Evolutionary conservation across 352 stramenopile species (phyloP).

Genomic region (Globisporangium alternatum): DNA sequence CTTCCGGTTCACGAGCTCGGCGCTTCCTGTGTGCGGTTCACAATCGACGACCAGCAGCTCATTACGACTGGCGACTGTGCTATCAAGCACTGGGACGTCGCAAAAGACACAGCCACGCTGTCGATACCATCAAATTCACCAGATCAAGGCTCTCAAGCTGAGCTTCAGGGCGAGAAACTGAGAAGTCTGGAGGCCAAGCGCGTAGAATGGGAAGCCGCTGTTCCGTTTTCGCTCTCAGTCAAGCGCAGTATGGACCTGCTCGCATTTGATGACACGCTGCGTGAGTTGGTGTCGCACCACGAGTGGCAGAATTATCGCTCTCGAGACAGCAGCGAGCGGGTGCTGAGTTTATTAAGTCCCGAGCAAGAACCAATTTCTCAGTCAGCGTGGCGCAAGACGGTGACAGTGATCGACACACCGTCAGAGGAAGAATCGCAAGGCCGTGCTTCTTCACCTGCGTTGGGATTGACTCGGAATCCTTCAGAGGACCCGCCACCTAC

Average conservation of each 20-base stretch:
- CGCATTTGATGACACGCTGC: slow-evolving; percentile 40
- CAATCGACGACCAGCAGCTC: slow-evolving; percentile 34
- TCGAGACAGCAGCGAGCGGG: not conserved
- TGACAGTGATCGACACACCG: not conserved
- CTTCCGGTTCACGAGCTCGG: slow-evolving; percentile 43
- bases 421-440: not conserved
- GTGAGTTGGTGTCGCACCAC: slow-evolving; percentile 34
- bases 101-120: not conserved
- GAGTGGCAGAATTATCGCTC: slow-evolving; percentile 30
- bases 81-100: slow-evolving; percentile 50
- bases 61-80: slow-evolving; percentile 38
- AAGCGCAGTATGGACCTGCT: slow-evolving; percentile 34
- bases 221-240: slow-evolving; percentile 39
- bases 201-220: slow-evolving; percentile 31
- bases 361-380: not conserved
- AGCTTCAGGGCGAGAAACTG: not conserved
- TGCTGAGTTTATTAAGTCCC: slow-evolving; percentile 20
- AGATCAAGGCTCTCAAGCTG: not conserved
- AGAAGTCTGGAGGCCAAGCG: slow-evolving; percentile 15
- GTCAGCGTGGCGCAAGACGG: not conserved
- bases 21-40: slow-evolving; percentile 29
- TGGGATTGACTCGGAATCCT: not conserved
- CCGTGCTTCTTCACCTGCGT: not conserved
- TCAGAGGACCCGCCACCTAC: not conserved
- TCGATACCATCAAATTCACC: not conserved